These are phyloP conservation scores for Xylona heveae DNA, from an alignment of 495 filamentous ascomycete genomes.

Conservation along the genomic window DNA sequence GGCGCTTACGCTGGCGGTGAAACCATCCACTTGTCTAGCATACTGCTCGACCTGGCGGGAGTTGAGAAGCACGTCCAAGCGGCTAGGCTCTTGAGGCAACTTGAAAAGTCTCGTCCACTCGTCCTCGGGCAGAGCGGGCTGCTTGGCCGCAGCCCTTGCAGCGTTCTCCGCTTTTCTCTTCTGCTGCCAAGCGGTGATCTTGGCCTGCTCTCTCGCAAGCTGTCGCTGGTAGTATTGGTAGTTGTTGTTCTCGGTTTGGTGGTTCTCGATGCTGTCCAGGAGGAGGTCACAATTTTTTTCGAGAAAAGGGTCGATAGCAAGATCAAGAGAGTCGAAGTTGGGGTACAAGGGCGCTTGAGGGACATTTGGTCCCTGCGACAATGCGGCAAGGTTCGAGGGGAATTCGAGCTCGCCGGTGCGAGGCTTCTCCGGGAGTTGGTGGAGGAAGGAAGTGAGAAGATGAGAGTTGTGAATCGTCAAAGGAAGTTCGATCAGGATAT, in stretches of 20 bases:
- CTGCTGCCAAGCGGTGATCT: conserved; percentile 85
- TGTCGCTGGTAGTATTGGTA: conserved; percentile 95
- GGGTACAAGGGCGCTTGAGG: conserved; percentile 49
- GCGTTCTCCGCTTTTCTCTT: conserved; percentile 94
- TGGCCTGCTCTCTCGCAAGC: conserved; percentile 83
- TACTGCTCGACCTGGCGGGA: conserved; percentile 95
- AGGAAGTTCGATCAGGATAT: conserved; percentile 85
- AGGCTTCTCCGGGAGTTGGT: conserved; percentile 52
- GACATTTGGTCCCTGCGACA: conserved; percentile 28
- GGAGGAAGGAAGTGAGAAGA: conserved; percentile 83
- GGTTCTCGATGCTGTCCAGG: conserved; percentile 86
- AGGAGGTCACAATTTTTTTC: conserved; percentile 94
- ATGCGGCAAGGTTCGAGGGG: conserved; percentile 54
- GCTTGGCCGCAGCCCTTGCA: conserved; percentile 63
- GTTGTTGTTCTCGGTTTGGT: conserved; percentile 98
- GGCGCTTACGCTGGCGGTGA: conserved; percentile 66
- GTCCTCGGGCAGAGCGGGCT: conserved; percentile 75
- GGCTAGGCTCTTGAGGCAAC: conserved; percentile 78
- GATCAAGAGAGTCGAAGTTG: conserved; percentile 68
- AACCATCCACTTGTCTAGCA: conserved; percentile 91
- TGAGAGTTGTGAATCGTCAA: conserved; percentile 89
- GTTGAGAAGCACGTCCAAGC: conserved; percentile 82
- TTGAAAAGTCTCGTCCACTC: conserved; percentile 98
- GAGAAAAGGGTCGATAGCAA: conserved; percentile 93
- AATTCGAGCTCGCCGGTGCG: conserved; percentile 39